Evolutionary conservation across 2,329 filamentous ascomycete genomes (phyloP).

Genomic region (Sporothrix globosa): DNA sequence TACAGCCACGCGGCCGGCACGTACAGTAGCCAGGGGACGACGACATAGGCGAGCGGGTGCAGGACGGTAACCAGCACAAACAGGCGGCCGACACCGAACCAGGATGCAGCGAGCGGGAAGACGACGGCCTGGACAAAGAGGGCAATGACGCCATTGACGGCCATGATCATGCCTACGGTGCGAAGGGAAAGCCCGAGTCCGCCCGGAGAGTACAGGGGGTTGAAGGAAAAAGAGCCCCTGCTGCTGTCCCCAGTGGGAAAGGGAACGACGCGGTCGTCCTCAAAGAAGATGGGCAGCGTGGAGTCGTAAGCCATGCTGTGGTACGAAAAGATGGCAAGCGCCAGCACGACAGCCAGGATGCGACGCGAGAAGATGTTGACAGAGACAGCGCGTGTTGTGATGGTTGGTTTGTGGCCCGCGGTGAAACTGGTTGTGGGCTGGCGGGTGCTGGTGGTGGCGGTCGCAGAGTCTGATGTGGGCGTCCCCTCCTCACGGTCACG

Average conservation of each 20-base stretch:
- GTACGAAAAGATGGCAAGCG: conserved; percentile 88
- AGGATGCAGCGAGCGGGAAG: conserved; percentile 63
- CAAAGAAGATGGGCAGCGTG: conserved; percentile 87
- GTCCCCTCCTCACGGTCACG: conserved; percentile 14
- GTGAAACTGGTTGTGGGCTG: background rate
- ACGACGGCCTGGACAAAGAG: conserved; percentile 73
- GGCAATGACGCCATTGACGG: conserved; percentile 66
- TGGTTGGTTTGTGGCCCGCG: conserved; percentile 32
- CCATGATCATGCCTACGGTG: conserved; percentile 60
- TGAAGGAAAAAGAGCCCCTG: conserved; percentile 35
- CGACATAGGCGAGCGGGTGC: conserved; percentile 64
- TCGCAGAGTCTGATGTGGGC: background rate
- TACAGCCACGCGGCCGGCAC: conserved; percentile 57
- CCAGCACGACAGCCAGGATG: conserved; percentile 76
- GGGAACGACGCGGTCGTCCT: conserved; percentile 64
- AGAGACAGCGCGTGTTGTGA: conserved; percentile 34
- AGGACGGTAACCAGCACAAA: conserved; percentile 62
- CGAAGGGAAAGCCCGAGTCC: conserved; percentile 66
- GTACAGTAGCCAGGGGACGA: conserved; percentile 62
- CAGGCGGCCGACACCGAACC: conserved; percentile 61
- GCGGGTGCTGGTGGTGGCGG: conserved; percentile 28
- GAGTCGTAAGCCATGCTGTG: conserved; percentile 96
- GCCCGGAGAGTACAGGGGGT: conserved; percentile 60
- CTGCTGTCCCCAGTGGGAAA: conserved; percentile 39
- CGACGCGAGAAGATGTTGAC: conserved; percentile 58